These are phyloP conservation scores for Oidium heveae DNA, from an alignment of 2,329 filamentous ascomycete species.

Conservation along the genomic window DNA sequence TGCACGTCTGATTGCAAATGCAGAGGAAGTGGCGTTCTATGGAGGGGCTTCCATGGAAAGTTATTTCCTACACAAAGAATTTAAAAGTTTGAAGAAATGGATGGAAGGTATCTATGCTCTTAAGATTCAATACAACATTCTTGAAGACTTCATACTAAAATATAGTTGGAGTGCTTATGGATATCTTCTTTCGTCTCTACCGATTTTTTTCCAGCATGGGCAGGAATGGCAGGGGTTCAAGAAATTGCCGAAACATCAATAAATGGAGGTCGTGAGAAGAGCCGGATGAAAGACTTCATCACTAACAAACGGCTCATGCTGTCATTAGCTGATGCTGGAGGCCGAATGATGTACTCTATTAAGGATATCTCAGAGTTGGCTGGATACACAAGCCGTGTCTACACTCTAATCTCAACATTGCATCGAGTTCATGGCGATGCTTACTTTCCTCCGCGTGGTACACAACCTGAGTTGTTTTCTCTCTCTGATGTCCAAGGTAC, in stretches of 20 bases:
- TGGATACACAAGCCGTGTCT: conserved; percentile 86
- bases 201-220: conserved; percentile 90
- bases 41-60: conserved; percentile 89
- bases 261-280: conserved; percentile 40
- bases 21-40: conserved; percentile 94
- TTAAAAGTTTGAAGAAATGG: conserved; percentile 78
- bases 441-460: conserved; percentile 45
- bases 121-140: conserved; percentile 95
- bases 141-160: conserved; percentile 93
- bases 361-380: conserved; percentile 92
- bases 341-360: conserved; percentile 98
- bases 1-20: conserved; percentile 79
- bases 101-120: conserved; percentile 98
- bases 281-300: conserved; percentile 95
- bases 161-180: conserved; percentile 98
- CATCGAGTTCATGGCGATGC: conserved; percentile 81
- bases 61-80: conserved; percentile 72
- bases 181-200: conserved; percentile 76
- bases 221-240: conserved; percentile 48
- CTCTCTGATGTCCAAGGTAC: conserved; percentile 83
- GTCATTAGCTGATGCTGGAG: conserved; percentile 83
- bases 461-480: conserved; percentile 59
- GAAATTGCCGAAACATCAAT: conserved; percentile 31
- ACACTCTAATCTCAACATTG: conserved; percentile 80
- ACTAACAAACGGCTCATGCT: conserved; percentile 98